Evolutionary conservation across 1,284 basidiomycete species (phyloP).

Genomic region (Sporisorium reilianum): DNA sequence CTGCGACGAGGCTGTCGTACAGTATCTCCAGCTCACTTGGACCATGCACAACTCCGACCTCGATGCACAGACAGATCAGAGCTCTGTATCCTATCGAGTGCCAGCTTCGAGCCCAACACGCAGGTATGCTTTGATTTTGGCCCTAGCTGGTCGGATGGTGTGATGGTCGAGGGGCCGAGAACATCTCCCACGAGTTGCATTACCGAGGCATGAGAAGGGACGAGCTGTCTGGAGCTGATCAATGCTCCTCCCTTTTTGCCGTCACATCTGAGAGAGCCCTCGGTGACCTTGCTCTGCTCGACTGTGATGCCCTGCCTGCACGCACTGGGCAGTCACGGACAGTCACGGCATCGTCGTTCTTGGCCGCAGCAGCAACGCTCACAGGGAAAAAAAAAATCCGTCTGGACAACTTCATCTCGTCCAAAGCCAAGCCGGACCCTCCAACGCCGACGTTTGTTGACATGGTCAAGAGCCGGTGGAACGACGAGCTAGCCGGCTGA

Average conservation of each 20-base stretch:
- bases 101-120: too few relatives aligned
- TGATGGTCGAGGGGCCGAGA: too few relatives aligned
- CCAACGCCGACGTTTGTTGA: slow-evolving; percentile 9
- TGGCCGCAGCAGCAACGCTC: too few relatives aligned
- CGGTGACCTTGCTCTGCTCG: too few relatives aligned
- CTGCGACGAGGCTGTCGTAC: too few relatives aligned
- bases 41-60: too few relatives aligned
- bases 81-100: too few relatives aligned
- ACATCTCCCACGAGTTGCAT: neutral
- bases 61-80: neutral
- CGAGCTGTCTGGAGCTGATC: neutral
- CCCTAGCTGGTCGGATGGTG: too few relatives aligned
- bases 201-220: neutral
- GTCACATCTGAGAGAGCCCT: too few relatives aligned
- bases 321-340: too few relatives aligned
- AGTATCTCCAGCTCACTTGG: too few relatives aligned
- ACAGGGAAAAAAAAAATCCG: neutral
- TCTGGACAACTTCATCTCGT: slow-evolving; percentile 9
- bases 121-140: too few relatives aligned
- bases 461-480: neutral
- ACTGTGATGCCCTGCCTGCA: neutral
- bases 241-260: neutral
- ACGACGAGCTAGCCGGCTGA: neutral
- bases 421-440: neutral
- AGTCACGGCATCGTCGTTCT: neutral